Evolutionary conservation across 208 protist genomes (phyloP).

Genomic region (Trypanosomatidae sp.): DNA sequence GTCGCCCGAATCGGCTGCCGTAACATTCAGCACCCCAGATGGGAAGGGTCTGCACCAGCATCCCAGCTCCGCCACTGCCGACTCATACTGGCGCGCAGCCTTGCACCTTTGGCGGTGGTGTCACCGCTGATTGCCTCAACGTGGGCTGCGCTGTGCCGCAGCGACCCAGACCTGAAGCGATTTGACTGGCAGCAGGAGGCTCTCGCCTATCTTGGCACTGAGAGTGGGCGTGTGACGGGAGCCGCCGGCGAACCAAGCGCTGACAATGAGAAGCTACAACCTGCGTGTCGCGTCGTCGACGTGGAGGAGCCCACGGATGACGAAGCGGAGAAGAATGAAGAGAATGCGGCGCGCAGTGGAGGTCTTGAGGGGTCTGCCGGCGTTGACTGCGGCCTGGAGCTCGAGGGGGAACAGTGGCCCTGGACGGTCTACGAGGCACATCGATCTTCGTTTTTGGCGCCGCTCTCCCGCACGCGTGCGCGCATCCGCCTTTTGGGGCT

Average conservation of each 20-base stretch:
- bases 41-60: no score
- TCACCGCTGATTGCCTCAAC: constrained; percentile 48
- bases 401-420: not conserved
- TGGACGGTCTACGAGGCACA: constrained; percentile 5
- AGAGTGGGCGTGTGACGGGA: not conserved
- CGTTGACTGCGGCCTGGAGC: not conserved
- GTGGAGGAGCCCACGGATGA: constrained; percentile 9
- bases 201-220: not conserved
- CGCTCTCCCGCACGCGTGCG: not conserved
- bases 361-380: not conserved
- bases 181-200: constrained; percentile 37
- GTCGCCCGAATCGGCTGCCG: constrained; percentile 3
- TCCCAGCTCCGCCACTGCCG: not conserved
- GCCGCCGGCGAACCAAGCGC: not conserved
- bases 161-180: constrained; percentile 20
- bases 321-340: not conserved
- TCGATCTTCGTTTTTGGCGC: not conserved
- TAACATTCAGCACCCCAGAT: not conserved
- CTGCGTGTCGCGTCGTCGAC: not conserved
- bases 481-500: not conserved
- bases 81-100: not conserved
- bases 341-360: not conserved
- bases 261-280: not conserved
- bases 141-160: constrained; percentile 55
- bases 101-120: not conserved